Evolutionary conservation across 495 filamentous ascomycete genomes (phyloP).

Genomic region (Pseudevernia furfuracea): DNA sequence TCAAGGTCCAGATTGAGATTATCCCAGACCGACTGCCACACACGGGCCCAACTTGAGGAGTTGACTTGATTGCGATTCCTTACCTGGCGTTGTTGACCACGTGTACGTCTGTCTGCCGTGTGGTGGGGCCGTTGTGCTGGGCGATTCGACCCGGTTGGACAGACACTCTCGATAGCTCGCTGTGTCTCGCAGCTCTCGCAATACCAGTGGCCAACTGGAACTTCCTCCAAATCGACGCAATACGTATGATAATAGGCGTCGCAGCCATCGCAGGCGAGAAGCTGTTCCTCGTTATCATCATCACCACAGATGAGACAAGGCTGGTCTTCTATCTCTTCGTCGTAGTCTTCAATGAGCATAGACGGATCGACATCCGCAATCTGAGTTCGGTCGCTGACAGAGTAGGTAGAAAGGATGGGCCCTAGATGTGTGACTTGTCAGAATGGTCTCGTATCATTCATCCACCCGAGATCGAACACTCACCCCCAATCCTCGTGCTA

Average conservation of each 20-base stretch:
- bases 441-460: conserved; percentile 16
- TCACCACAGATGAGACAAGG: conserved; percentile 77
- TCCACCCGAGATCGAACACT: conserved; percentile 27
- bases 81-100: conserved; percentile 40
- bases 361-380: conserved; percentile 78
- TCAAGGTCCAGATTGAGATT: conserved; percentile 73
- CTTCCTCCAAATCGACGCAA: conserved; percentile 68
- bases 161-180: conserved; percentile 36
- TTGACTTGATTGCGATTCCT: conserved; percentile 40
- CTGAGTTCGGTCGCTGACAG: conserved; percentile 82
- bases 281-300: conserved; percentile 65
- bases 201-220: conserved; percentile 75
- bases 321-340: conserved; percentile 53
- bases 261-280: conserved; percentile 84
- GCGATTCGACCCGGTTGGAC: conserved; percentile 27
- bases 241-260: conserved; percentile 76
- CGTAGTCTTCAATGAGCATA: conserved; percentile 65
- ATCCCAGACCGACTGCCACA: conserved; percentile 61
- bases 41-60: conserved; percentile 53
- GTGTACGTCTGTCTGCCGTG: conserved; percentile 42
- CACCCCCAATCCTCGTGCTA: conserved; percentile 68
- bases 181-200: conserved; percentile 65
- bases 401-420: conserved; percentile 65
- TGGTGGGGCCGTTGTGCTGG: conserved; percentile 31
- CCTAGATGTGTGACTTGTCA: conserved; percentile 44